A percentile compares a stretch with the other conserved stretches of the same genome.
phyloP scores from a whole-genome alignment of 208 protist species.

The Novymonas esmeraldas region DNA sequence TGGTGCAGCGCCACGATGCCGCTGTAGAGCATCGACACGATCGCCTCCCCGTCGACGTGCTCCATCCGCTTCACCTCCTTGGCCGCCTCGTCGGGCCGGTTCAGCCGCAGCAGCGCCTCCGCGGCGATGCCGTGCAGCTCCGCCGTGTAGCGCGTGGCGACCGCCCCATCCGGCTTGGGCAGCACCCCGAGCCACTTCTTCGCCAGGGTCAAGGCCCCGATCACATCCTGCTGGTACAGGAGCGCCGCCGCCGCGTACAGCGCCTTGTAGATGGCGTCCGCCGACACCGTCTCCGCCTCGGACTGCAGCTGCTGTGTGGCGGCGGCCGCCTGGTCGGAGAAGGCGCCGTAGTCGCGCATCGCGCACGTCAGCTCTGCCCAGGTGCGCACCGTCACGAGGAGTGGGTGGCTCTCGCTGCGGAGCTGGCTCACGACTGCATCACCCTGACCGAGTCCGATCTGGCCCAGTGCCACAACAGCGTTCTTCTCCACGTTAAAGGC shows the following conservation, averaged over 20 bases:
- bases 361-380: conserved; percentile 60
- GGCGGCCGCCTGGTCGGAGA: conserved; percentile 11
- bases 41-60: conserved; percentile 80
- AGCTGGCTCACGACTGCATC: conserved; percentile 71
- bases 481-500: conserved; percentile 76
- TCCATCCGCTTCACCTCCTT: conserved; percentile 80
- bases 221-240: conserved; percentile 43
- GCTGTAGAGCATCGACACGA: conserved; percentile 67
- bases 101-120: conserved; percentile 71
- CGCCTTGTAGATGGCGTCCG: conserved; percentile 34
- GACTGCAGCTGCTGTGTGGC: conserved; percentile 36
- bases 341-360: conserved; percentile 18
- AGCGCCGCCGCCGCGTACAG: conserved; percentile 61
- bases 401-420: conserved; percentile 46
- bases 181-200: conserved; percentile 63
- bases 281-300: conserved; percentile 37
- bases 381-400: conserved; percentile 50
- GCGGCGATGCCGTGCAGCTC: conserved; percentile 70
- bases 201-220: conserved; percentile 55
- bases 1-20: conserved; percentile 69
- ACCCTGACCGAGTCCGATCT: conserved; percentile 78
- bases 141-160: conserved; percentile 34
- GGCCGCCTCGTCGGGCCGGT: conserved; percentile 75
- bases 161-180: conserved; percentile 27
- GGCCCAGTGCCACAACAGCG: conserved; percentile 59